Evolutionary conservation across 805 yeast genomes (phyloP), one percentile per base, ranked within the genome.

Genomic region (Scheffersomyces stipitis): DNA sequence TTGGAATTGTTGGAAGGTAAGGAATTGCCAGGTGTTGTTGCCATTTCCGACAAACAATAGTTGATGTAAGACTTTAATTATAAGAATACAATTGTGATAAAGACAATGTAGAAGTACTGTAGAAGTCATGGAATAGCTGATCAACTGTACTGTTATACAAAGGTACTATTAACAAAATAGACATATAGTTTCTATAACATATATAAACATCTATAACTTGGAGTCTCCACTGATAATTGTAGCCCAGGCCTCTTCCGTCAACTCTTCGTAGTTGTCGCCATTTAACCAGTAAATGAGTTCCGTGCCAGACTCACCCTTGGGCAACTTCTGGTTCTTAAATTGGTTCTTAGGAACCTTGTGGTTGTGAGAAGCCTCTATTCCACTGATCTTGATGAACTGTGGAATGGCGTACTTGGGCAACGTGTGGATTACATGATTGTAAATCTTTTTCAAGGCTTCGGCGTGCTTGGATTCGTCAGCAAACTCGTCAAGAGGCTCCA

Each of bases 1-100:
- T 81, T 93, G 66, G 99, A 93, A 76, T 83, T 93, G 65, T 82
- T 93, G 65, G 99, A 93, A 78, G 99, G 99, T 75, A 93, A 93
- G 82, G 93, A 78, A 57, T 80, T 93, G 60, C 99, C 99, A 59
- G 99, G 99, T 81, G 98, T 93, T 56, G 81, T 76, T 61, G 95
- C 90, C 72, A 82, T 90, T 58, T 81, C 96, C 51, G 81, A 78
- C 71, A 89, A 87, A 52, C 40, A 54, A 38, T 45, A 41, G 41
- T 28, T 31, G 23, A n/a, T n/a, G n/a, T n/a, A n/a, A n/a, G n/a
- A n/a, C n/a, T n/a, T n/a, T n/a, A n/a, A n/a, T n/a, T n/a, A n/a
- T n/a, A n/a, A n/a, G n/a, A n/a, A n/a, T n/a, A n/a, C n/a, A n/a
- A n/a, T n/a, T n/a, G n/a, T n/a, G n/a, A n/a, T n/a, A n/a, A n/a